Evolutionary conservation across 2,329 filamentous ascomycete species (phyloP).

Genomic region (Colletotrichum lupini): DNA sequence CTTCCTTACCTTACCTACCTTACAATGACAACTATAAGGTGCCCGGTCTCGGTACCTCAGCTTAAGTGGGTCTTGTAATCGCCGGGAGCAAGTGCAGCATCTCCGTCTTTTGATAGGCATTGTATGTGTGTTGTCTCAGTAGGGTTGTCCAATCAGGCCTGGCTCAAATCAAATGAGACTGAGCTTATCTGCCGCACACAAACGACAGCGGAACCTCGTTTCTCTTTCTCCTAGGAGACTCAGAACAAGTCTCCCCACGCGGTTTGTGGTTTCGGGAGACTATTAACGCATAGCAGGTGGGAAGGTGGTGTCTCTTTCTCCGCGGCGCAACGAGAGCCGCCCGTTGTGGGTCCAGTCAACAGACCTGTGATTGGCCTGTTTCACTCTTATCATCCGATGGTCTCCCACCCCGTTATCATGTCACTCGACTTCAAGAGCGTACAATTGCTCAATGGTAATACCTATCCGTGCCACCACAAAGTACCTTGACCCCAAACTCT

Average conservation of each 20-base stretch:
- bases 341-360: conserved; percentile 12
- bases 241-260: conserved; percentile 17
- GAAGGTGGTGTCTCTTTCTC: conserved; percentile 13
- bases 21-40: too few species aligned
- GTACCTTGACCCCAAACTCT: conserved; percentile 13
- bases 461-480: conserved; percentile 14
- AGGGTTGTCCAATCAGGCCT: conserved; percentile 15
- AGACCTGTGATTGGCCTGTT: conserved; percentile 9
- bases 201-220: too few species aligned
- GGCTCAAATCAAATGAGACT: conserved; percentile 13
- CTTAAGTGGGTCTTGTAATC: too few species aligned
- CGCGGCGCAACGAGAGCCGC: conserved; percentile 30
- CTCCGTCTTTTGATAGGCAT: too few species aligned
- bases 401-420: conserved; percentile 10
- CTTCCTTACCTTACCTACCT: too few species aligned
- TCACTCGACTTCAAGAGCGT: conserved; percentile 5
- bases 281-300: neutral
- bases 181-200: conserved; percentile 8
- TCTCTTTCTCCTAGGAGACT: conserved; percentile 29
- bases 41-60: too few species aligned
- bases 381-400: conserved; percentile 30
- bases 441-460: neutral
- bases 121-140: neutral
- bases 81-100: neutral
- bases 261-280: neutral